Base-by-base conservation (phyloP, 2,329 filamentous ascomycete species). In the Xylariaceae sp. region DNA sequence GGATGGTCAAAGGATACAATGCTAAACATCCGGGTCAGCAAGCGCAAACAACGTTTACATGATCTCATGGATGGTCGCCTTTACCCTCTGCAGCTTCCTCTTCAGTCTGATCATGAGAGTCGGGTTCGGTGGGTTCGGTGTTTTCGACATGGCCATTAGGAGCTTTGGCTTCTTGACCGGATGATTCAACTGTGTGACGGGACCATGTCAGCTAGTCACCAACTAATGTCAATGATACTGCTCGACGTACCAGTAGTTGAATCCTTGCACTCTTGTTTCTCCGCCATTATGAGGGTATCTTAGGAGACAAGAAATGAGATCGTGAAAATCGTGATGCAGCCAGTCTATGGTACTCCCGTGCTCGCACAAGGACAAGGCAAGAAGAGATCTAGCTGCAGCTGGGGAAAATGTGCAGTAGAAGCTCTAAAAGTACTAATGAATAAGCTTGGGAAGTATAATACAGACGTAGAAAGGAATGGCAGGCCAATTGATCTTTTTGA, bases 1-100 rank as follows among this genome's bases (percentile, higher is more conserved):
- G 85, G 69, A 98, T 86, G 59, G 86, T 89, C 69, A 97, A 70
- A 57, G 80, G 79, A 66, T 85, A 80, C 50, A 86, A 75, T 54
- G 81, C 81, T 74, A 68, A 64, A 56, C 44, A 56, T 29, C 29
- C 18, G 10, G 58, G 49, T 54, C 43, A 46, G 51, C 56, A 55
- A 47, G 26, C 7, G 26, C 18, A 19, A 43, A 23, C 59, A 21
- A 59, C 19, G 42, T 21, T 16, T 48, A 20, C 29, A 9, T 26
- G 23, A 9, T 44, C 23, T 20, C 20, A n/a, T 10, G 32, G 6
- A 40, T 29, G 29, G 40, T 18, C 29, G n/a, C 20, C 9, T 58
- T 23, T 65, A 71, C 69, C 67, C 59, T 72, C 68, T 20, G 50
- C 67, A 50, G 40, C 53, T 40, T 69, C 67, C 42, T 66, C 67